Conservation (phyloP, 2,329 filamentous ascomycete genomes). For the Aspergillus ibericus region DNA sequence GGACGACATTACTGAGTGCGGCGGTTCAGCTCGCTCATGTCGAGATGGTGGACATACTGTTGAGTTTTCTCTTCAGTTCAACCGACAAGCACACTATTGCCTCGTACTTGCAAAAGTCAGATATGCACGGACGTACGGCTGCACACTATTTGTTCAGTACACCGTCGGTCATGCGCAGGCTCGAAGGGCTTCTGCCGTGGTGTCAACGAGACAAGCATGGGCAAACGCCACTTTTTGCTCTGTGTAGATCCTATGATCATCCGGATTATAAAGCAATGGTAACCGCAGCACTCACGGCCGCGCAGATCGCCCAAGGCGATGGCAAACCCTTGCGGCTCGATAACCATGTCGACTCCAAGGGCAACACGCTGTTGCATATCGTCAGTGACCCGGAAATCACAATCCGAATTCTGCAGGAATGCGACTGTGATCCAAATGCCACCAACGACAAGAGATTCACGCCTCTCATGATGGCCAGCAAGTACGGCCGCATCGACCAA, state of each 20-base stretch:
- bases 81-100: conserved; percentile 58
- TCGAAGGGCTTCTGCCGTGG: conserved; percentile 83
- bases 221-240: conserved; percentile 93
- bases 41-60: conserved; percentile 71
- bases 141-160: conserved; percentile 97
- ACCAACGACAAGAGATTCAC: conserved; percentile 95
- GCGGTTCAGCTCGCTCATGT: conserved; percentile 81
- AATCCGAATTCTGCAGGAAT: conserved; percentile 71
- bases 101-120: conserved; percentile 72
- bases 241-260: conserved; percentile 95
- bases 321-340: conserved; percentile 81
- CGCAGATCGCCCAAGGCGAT: conserved; percentile 73
- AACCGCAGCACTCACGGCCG: conserved; percentile 72
- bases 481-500: conserved; percentile 93
- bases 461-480: conserved; percentile 95
- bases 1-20: conserved; percentile 83
- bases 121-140: conserved; percentile 81
- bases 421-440: conserved; percentile 94
- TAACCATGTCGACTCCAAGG: conserved; percentile 87
- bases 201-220: conserved; percentile 90
- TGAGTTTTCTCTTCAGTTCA: conserved; percentile 67
- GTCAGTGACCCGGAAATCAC: conserved; percentile 82
- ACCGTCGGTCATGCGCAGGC: conserved; percentile 72
- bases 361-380: conserved; percentile 94
- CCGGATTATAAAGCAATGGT: conserved; percentile 86